phyloP scores from a whole-genome alignment of 306 rosid genomes.

The Lablab purpureus region DNA sequence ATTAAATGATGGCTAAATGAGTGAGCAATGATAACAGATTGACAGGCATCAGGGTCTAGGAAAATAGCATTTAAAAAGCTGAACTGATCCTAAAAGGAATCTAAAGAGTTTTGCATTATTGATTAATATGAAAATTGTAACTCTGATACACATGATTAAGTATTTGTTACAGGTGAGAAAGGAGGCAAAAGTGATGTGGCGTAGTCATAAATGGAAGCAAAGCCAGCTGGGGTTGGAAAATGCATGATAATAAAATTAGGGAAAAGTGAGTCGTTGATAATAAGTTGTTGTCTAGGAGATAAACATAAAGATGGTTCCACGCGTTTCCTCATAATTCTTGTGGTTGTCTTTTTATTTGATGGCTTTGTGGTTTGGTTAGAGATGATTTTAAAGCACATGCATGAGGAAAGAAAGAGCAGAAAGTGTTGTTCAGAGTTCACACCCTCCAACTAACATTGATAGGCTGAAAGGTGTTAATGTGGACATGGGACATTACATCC shows the following conservation, averaged over 20 bases:
- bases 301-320: constrained; percentile 7
- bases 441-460: too few species aligned
- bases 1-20: background rate
- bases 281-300: constrained; percentile 17
- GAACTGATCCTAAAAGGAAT: too few species aligned
- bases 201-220: constrained; percentile 3
- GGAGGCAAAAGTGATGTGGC: constrained; percentile 38
- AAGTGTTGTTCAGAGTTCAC: background rate
- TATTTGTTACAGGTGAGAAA: constrained; percentile 15
- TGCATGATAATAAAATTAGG: background rate
- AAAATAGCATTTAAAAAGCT: background rate
- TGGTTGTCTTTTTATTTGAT: background rate
- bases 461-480: constrained; percentile 55
- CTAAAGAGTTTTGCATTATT: too few species aligned
- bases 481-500: constrained; percentile 52
- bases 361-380: background rate
- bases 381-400: background rate
- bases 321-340: background rate
- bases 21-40: background rate
- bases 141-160: too few species aligned
- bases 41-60: too few species aligned
- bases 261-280: constrained; percentile 30
- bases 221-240: constrained; percentile 22
- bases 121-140: too few species aligned
- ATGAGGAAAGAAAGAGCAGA: background rate